Conservation (phyloP, 75 land plant genomes). For the Picea sitchensis region DNA sequence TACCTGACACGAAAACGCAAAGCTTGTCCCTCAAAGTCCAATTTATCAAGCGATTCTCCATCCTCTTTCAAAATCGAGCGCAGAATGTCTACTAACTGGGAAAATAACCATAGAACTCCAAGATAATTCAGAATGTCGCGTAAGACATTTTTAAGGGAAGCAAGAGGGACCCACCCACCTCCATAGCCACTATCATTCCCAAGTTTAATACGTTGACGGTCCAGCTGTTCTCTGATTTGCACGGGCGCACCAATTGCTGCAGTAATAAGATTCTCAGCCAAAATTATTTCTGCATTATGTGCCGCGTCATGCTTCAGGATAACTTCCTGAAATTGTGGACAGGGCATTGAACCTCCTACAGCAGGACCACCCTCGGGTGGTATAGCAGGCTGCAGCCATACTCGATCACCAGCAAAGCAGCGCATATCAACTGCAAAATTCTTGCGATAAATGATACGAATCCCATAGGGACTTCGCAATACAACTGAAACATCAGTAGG, state of each 20-base stretch:
- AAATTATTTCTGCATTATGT: slow-evolving; percentile 29
- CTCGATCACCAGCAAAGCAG: slow-evolving; percentile 97
- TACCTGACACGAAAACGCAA: too few species aligned
- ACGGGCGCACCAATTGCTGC: slow-evolving; percentile 35
- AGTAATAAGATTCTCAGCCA: slow-evolving; percentile 29
- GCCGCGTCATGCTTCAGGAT: slow-evolving; percentile 94
- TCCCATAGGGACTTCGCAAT: slow-evolving; percentile 88
- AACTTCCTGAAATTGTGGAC: slow-evolving; percentile 95
- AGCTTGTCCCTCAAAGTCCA: too few species aligned
- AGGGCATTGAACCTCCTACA: slow-evolving; percentile 86
- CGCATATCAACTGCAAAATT: slow-evolving; percentile 97
- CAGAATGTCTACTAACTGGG: too few species aligned
- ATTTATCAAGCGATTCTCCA: too few species aligned
- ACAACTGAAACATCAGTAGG: slow-evolving; percentile 98
- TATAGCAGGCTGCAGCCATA: slow-evolving; percentile 98
- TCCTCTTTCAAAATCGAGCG: too few species aligned
- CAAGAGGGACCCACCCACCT: too few species aligned
- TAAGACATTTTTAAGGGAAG: too few species aligned
- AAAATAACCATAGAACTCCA: too few species aligned
- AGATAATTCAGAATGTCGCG: too few species aligned
- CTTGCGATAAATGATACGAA: slow-evolving; percentile 88
- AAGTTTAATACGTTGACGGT: too few species aligned
- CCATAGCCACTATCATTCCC: too few species aligned
- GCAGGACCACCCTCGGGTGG: slow-evolving; percentile 78
- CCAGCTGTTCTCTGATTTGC: background rate